Base-by-base conservation (phyloP, 2,329 filamentous ascomycete genomes). In the Phymatotrichopsis omnivora region DNA sequence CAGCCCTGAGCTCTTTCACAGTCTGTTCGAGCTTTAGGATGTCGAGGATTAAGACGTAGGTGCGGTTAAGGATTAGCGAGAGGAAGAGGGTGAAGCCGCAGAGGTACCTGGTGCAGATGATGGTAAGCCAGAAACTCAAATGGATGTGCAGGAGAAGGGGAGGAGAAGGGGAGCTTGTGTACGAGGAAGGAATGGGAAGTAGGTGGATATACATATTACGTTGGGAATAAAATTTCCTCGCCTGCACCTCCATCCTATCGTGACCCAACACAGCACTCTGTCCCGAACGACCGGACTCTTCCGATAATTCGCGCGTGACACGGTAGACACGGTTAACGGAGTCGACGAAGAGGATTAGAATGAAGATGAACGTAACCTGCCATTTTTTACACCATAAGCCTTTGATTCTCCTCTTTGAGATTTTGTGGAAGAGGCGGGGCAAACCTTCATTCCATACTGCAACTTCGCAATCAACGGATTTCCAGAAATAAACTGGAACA, bases 191-290 rank as follows among this genome's bases (percentile, higher is more conserved):
- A 25, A 12, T 11, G 19, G 24, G 24, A 4, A 14, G 32, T 19
- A 16, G 25, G 3, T 14, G 32, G 19, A 38, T 50, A 20, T 51
- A 53, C 91, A 98, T 98, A 78, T 98, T 98, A 67, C 91, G 87
- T 72, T 98, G 89, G 52, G 87, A 94, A 76, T 98, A 98, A 74
- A 98, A 98, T 70, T 98, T 98, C 75, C 91, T 86, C 56, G 91
- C 89, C 68, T 98, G 91, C 41, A 96, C 89, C 69, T 98, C 91
- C 76, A 93, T 86, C 55, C 91, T 89, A 65, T 96, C 91, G 63
- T 85, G 81, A 54, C 91, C 89, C 60, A 95, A 78, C 49, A 87
- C 78, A 40, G 79, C 76, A 46, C 73, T 71, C 62, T 82, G 67
- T 46, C 67, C 28, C 11, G 43, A 41, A 10, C 42, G 39, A 28